A percentile compares a stretch with the other conserved stretches of the same genome.
These are phyloP conservation scores for Fusarium devonianum DNA, from an alignment of 2,329 filamentous ascomycete genomes.

Conservation along the genomic window DNA sequence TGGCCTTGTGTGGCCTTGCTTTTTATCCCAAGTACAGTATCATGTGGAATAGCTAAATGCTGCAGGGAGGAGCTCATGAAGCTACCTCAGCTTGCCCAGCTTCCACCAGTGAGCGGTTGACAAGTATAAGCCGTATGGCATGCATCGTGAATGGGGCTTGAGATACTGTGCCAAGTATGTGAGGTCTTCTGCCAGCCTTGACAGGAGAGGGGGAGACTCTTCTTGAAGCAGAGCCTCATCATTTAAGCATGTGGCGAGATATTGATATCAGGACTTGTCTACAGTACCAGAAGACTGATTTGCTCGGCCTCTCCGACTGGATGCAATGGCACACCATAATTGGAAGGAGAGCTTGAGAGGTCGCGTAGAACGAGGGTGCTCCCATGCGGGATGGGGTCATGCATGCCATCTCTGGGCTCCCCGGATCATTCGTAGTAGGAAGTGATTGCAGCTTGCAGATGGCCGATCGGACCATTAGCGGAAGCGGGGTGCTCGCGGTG, in stretches of 20 bases:
- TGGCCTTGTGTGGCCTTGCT: slow-evolving; percentile 21
- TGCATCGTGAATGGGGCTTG: slow-evolving; percentile 13
- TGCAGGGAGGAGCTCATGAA: slow-evolving; percentile 11
- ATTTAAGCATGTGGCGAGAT: slow-evolving; percentile 5
- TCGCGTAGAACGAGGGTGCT: slow-evolving; percentile 21
- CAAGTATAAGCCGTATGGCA: slow-evolving; percentile 25
- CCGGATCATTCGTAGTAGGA: no score
- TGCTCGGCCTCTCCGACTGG: slow-evolving; percentile 11
- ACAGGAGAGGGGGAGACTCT: not conserved
- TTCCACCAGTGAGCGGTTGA: slow-evolving; percentile 31
- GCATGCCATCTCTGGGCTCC: slow-evolving; percentile 25
- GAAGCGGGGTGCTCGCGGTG: slow-evolving; percentile 32
- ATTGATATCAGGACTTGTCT: slow-evolving; percentile 4
- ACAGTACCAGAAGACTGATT: slow-evolving; percentile 21
- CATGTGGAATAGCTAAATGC: slow-evolving; percentile 5
- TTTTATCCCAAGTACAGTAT: slow-evolving; percentile 12
- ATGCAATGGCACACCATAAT: slow-evolving; percentile 26
- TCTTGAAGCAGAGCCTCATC: slow-evolving; percentile 34
- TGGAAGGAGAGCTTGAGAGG: slow-evolving; percentile 14
- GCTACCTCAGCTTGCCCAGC: slow-evolving; percentile 14
- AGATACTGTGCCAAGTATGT: slow-evolving; percentile 15
- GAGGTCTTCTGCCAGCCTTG: slow-evolving; percentile 11
- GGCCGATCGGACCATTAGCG: slow-evolving; percentile 36
- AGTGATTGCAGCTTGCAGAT: slow-evolving; percentile 5
- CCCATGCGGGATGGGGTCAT: slow-evolving; percentile 21